Base-by-base conservation (phyloP, 495 filamentous ascomycete species). In the Parathielavia hyrcaniae region DNA sequence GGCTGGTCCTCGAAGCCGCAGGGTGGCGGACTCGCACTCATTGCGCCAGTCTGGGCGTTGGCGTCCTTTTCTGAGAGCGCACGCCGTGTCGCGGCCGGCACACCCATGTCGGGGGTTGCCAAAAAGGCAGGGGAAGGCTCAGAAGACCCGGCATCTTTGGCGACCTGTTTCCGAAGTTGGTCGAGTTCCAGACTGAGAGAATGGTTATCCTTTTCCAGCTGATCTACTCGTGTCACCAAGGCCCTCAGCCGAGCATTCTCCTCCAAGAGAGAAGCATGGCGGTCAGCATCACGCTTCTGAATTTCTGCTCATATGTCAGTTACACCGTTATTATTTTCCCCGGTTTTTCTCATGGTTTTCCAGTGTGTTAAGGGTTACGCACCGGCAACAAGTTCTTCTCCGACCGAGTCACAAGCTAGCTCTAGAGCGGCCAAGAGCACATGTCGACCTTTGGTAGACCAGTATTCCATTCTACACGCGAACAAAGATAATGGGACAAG, bases 351-450 rank as follows among this genome's bases (percentile, higher is more conserved):
- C 34, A 38, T n/a, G n/a, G 49, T 32, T 30, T 19, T 19, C 9
- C 26, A 3, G 26, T 30, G 26, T 30, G 26, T 30, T 30, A 6
- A 30, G 26, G 26, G 26, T 30, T 30, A 68, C 72, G 17, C 56
- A 77, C 76, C 71, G 32, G 57, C 63, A 49, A 59, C 57, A 41
- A 79, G 61, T 34, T 73, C 65, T 2, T 60, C 61, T 43, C 65
- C 68, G 53, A 78, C 64, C 26, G 58, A 55, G 57, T 77, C 72
- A 57, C 71, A 78, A 1, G 62, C 71, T 26, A 64, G 62, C 30
- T 69, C 60, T 9, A 79, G 62, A 17, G 76, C 74, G 32, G 71
- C 70, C 34, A 76, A 60, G 19, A 79, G 61, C 46, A 66, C 66
- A 45, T 69, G 68, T 45, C 66, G 69, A 36, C 73, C 77, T 26